Evolutionary conservation across 1,139 yeast species (phyloP), one percentile per base, ranked within the genome.

Genomic region (Saccharomyces pastorianus): DNA sequence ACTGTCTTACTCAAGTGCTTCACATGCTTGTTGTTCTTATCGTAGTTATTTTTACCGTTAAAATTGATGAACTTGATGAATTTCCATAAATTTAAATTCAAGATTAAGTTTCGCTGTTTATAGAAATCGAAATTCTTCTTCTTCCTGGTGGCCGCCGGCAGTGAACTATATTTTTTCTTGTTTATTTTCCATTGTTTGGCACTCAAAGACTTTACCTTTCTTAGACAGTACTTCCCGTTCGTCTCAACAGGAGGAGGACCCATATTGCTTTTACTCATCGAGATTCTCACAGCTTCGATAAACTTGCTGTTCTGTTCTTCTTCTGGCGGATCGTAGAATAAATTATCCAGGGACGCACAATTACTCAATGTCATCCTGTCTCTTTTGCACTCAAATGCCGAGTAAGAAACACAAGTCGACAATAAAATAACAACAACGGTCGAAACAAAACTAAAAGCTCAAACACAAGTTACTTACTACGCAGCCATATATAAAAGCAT

Each of bases 71-170:
- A 42, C 28, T 27, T 42, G n/a, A 57, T 44, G 44, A 51, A 57
- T 17, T 57, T 57, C 59, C 59, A 57, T 4, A 58, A 55, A 32
- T 51, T 47, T 6, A 53, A 46, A 34, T 53, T 47, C 34, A 55
- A 56, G 29, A 51, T 48, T 13, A 32, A 26, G 23, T 47, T 44
- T 20, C 46, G 27, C 54, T 56, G 54, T 17, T 53, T 34, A 32
- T 51, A 26, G 34, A 53, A 56, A 34, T 56, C 59, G 9, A 56
- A 55, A 32, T 46, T 47, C 14, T 28, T 53, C 32, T 49, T 52
- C 11, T 55, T 38, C n/a, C 23, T 20, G 23, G 6, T 20, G 23
- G 6, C 26, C n/a, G 44, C 25, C 13, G 44, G 25, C 25, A 17
- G 13, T 9, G 13, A 9, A 4, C 20, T 20, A 38, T 17, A 9